phyloP scores from a whole-genome alignment of 129 eudicot genomes.

The Escallonia herrerae region DNA sequence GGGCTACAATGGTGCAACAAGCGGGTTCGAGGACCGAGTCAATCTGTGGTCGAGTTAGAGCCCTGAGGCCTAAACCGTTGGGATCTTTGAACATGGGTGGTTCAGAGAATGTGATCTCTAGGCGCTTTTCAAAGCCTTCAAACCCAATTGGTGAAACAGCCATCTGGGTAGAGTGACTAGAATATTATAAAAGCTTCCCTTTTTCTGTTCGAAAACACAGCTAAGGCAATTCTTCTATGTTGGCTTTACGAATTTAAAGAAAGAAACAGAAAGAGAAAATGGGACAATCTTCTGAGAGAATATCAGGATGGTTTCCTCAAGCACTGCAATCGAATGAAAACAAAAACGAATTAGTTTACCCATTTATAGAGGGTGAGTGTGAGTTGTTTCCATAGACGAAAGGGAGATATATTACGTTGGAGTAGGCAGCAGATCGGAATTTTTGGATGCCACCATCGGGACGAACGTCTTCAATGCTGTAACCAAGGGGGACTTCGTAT shows the following conservation, averaged over 20 bases:
- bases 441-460: conserved; percentile 36
- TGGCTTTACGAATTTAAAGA: neutral
- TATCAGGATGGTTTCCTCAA: conserved; percentile 38
- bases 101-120: conserved; percentile 29
- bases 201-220: no score
- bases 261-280: neutral
- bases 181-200: no score
- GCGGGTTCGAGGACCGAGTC: conserved; percentile 34
- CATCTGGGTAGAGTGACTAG: neutral
- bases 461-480: conserved; percentile 39
- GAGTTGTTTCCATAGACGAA: neutral
- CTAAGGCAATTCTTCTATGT: neutral
- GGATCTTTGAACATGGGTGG: conserved; percentile 26
- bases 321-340: conserved; percentile 16
- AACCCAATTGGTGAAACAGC: conserved; percentile 37
- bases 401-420: conserved; percentile 19
- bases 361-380: no score
- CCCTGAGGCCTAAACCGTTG: conserved; percentile 30
- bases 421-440: conserved; percentile 43
- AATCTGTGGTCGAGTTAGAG: conserved; percentile 26
- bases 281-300: neutral
- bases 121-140: conserved; percentile 47
- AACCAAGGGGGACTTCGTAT: conserved; percentile 38
- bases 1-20: conserved; percentile 35
- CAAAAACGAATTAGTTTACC: neutral